phyloP scores from a whole-genome alignment of 2,329 filamentous ascomycete genomes.

The Paracorniculantispora psalliotae region DNA sequence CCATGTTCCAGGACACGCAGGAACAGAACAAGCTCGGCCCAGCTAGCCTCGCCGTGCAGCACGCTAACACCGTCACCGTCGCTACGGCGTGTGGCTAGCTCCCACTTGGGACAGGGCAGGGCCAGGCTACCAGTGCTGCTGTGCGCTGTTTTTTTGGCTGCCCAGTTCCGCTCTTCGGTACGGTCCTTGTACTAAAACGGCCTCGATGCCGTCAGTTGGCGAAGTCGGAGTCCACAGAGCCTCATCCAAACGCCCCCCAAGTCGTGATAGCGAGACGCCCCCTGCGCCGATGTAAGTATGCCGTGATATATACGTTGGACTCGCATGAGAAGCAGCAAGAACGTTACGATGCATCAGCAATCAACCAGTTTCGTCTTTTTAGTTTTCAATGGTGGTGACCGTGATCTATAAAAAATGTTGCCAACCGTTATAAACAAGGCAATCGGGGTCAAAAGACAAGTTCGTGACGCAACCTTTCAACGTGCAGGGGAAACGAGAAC shows the following conservation, averaged over 20 bases:
- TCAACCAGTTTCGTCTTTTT: no score
- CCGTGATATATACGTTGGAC: no score
- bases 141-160: background rate
- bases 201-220: slow-evolving; percentile 4
- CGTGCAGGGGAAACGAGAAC: no score
- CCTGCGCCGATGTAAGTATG: no score
- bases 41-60: background rate
- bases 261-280: background rate
- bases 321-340: no score
- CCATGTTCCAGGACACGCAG: background rate
- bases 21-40: background rate
- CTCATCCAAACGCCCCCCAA: slow-evolving; percentile 7
- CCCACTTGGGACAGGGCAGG: background rate
- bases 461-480: no score
- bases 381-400: no score
- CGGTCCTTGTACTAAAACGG: slow-evolving; percentile 8
- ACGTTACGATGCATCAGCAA: no score
- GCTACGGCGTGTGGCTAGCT: background rate
- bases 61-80: slow-evolving; percentile 4
- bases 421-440: no score
- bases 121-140: background rate
- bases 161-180: slow-evolving; percentile 1
- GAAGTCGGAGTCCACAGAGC: slow-evolving; percentile 8
- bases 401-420: no score
- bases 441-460: no score